A percentile compares a stretch with the other conserved stretches of the same genome.
phyloP scores from a whole-genome alignment of 169 alveolate species.

The Eimeria necatrix region DNA sequence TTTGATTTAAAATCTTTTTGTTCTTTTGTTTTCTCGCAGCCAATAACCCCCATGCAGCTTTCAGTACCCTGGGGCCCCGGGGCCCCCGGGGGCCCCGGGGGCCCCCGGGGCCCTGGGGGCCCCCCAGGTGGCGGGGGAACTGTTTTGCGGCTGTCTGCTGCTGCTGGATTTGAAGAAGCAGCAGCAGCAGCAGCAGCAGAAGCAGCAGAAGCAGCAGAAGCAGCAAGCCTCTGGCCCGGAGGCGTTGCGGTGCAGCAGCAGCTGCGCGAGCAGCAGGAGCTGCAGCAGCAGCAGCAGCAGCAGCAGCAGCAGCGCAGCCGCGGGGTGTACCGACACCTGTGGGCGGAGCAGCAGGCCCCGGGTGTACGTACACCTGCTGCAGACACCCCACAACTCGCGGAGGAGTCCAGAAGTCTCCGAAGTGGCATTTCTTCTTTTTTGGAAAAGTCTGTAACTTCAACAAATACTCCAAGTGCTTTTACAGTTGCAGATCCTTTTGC shows the following conservation, averaged over 20 bases:
- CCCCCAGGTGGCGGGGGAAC: no score
- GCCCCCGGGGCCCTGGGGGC: no score
- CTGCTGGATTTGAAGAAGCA: conserved; percentile 4
- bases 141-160: neutral
- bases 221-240: neutral
- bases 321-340: neutral
- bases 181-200: conserved; percentile 22
- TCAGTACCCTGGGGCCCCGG: no score
- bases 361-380: neutral
- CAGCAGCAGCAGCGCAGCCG: neutral
- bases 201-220: conserved; percentile 1
- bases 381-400: neutral
- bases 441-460: conserved; percentile 14
- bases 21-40: neutral
- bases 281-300: conserved; percentile 40
- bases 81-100: no score
- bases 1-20: no score
- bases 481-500: conserved; percentile 24
- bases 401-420: neutral
- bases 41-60: neutral
- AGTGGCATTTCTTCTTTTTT: neutral
- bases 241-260: neutral
- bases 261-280: conserved; percentile 6
- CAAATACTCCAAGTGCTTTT: conserved; percentile 57
- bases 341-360: neutral